Percentiles rank a stretch among this genome's conserved stretches.
phyloP scores from a whole-genome alignment of 306 rosid species.

The Corylus heterophylla region DNA sequence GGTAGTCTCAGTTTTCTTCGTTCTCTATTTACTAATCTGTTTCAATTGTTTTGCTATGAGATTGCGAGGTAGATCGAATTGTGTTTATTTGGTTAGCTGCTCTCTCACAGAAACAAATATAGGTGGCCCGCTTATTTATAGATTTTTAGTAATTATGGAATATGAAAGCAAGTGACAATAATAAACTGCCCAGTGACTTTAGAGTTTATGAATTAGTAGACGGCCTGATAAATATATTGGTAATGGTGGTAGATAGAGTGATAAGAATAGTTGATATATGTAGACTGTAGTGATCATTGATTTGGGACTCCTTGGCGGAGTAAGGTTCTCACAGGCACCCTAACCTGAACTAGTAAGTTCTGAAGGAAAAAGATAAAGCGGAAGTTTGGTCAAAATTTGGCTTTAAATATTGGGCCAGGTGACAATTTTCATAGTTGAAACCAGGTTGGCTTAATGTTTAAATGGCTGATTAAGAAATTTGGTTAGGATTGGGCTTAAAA shows the following conservation, averaged over 20 bases:
- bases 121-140: background rate
- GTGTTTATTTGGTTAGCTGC: background rate
- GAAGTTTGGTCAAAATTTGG: background rate
- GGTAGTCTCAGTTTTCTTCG: slow-evolving; percentile 39
- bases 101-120: background rate
- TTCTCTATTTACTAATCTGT: background rate
- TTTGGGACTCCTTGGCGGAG: slow-evolving; percentile 7
- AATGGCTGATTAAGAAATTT: background rate
- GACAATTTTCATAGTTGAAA: background rate
- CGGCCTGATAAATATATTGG: background rate
- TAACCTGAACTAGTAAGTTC: background rate
- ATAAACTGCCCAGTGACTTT: background rate
- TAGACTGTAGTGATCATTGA: background rate
- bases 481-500: background rate
- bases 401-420: background rate
- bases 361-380: background rate
- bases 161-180: background rate
- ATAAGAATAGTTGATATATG: background rate
- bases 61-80: slow-evolving; percentile 6
- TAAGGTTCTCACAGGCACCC: background rate
- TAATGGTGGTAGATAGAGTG: background rate
- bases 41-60: background rate
- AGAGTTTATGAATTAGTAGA: background rate
- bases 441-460: background rate
- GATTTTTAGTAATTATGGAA: background rate